A percentile compares a stretch with the other conserved stretches of the same genome.
Conservation (phyloP, 352 stramenopile genomes). For the Globisporangium spinosum region DNA sequence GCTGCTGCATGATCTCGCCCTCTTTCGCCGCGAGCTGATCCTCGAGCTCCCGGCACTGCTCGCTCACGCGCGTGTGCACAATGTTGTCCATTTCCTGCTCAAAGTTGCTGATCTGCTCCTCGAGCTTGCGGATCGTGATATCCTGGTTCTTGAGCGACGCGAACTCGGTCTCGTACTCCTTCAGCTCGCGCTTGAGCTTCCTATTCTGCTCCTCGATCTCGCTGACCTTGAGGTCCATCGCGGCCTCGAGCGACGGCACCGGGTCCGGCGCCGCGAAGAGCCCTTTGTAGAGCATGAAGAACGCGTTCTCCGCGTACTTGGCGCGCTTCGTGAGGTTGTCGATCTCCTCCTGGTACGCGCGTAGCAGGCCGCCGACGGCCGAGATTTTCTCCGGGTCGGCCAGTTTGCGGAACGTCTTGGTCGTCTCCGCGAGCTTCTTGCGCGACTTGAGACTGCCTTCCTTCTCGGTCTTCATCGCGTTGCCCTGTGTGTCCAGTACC, state of each 20-base stretch:
- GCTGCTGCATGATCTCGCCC: conserved; percentile 79
- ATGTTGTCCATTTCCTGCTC: conserved; percentile 64
- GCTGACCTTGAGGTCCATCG: conserved; percentile 55
- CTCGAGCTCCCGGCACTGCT: conserved; percentile 63
- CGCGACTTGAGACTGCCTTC: conserved; percentile 70
- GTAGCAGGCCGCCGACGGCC: conserved; percentile 58
- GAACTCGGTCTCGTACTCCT: conserved; percentile 94
- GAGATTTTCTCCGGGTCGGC: conserved; percentile 69
- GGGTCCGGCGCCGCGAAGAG: conserved; percentile 87
- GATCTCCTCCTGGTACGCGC: conserved; percentile 91
- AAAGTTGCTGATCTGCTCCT: conserved; percentile 85
- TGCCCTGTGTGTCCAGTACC: conserved; percentile 69
- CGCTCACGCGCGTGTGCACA: conserved; percentile 56
- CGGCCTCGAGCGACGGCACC: conserved; percentile 59
- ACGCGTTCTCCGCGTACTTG: conserved; percentile 89
- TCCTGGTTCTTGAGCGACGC: conserved; percentile 94
- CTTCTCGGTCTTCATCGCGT: conserved; percentile 83
- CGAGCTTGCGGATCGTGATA: conserved; percentile 95
- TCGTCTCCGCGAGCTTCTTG: conserved; percentile 84
- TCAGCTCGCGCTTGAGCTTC: conserved; percentile 86
- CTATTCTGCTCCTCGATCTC: conserved; percentile 91
- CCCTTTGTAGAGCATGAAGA: conserved; percentile 85
- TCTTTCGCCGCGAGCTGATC: conserved; percentile 59
- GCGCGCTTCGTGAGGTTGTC: conserved; percentile 89
- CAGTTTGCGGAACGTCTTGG: conserved; percentile 79